Evolutionary conservation across 352 stramenopile genomes (phyloP), one percentile per base, ranked within the genome.

Genomic region (Sclerospora graminicola): DNA sequence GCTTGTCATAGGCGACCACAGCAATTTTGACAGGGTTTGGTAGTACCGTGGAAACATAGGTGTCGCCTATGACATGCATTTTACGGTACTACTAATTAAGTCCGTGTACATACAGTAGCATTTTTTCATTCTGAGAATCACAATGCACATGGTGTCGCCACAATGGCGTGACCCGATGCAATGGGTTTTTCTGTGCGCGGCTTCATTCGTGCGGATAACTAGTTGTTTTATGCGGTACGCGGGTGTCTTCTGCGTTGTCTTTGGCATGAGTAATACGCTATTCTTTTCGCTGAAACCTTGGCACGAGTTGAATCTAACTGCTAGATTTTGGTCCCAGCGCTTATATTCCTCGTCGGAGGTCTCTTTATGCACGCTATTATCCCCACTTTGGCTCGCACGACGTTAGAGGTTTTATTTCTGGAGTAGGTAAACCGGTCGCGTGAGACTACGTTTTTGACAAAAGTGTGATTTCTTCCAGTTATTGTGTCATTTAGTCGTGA

Each of bases 81-180:
- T n/a, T n/a, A n/a, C n/a, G n/a, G n/a, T n/a, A n/a, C n/a, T n/a
- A n/a, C n/a, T n/a, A n/a, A n/a, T n/a, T n/a, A n/a, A n/a, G n/a
- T n/a, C n/a, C n/a, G n/a, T n/a, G n/a, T n/a, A n/a, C n/a, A n/a
- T n/a, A n/a, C n/a, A n/a, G n/a, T n/a, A n/a, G n/a, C n/a, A n/a
- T n/a, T n/a, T n/a, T n/a, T n/a, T n/a, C n/a, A n/a, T n/a, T n/a
- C n/a, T n/a, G n/a, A n/a, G n/a, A n/a, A n/a, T n/a, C n/a, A n/a
- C n/a, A n/a, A n/a, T n/a, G n/a, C n/a, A 58, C 39, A 1, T 55
- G 49, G 14, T 60, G 36, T 48, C 57, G 19, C 59, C 60, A 14
- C 69, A 69, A n/a, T 69, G 63, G 60, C 69, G 60, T 28, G 69
- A 81, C 54, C 69, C 69, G 8, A 71, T 74, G 66, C 63, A 78